These are phyloP conservation scores for Cordyceps fumosorosea DNA, from an alignment of 2,329 filamentous ascomycete species.

Conservation along the genomic window DNA sequence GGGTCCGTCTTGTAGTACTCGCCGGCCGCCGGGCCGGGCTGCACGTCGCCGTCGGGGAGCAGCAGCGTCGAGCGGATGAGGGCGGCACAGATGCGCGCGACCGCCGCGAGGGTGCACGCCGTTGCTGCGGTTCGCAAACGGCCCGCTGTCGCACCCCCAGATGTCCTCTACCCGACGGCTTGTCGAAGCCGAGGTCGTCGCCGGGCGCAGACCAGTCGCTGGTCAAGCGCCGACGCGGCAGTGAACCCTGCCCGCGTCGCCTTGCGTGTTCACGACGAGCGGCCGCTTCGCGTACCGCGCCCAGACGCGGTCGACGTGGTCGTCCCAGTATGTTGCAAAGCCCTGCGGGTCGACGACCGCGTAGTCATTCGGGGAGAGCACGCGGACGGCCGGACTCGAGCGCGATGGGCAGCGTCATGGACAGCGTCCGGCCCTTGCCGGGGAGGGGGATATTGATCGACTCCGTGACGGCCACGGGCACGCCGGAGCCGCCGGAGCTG, in stretches of 20 bases:
- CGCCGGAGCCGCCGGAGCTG: constrained; percentile 26
- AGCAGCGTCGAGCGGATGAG: constrained; percentile 42
- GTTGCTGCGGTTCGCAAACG: constrained; percentile 35
- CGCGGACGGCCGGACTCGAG: constrained; percentile 37
- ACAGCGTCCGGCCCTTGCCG: constrained; percentile 28
- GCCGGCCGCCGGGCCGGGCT: constrained; percentile 33
- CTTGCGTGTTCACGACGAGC: constrained; percentile 39
- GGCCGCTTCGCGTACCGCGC: constrained; percentile 29
- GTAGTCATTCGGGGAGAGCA: constrained; percentile 39
- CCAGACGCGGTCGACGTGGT: constrained; percentile 43
- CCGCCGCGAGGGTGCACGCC: constrained; percentile 34
- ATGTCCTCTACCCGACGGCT: constrained; percentile 40
- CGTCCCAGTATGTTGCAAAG: constrained; percentile 36
- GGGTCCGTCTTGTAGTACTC: constrained; percentile 39
- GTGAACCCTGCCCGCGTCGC: constrained; percentile 29
- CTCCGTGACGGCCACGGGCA: constrained; percentile 30
- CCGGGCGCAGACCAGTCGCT: constrained; percentile 32
- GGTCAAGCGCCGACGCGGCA: constrained; percentile 30
- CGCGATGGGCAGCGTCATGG: constrained; percentile 33
- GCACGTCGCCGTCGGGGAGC: constrained; percentile 37
- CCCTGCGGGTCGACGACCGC: constrained; percentile 26
- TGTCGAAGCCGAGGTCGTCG: constrained; percentile 36
- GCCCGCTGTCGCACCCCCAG: constrained; percentile 44
- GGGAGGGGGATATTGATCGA: constrained; percentile 39
- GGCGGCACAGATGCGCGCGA: constrained; percentile 45